Evolutionary conservation across 1,139 yeast species (phyloP).

Genomic region (Candida tetrigidarum): DNA sequence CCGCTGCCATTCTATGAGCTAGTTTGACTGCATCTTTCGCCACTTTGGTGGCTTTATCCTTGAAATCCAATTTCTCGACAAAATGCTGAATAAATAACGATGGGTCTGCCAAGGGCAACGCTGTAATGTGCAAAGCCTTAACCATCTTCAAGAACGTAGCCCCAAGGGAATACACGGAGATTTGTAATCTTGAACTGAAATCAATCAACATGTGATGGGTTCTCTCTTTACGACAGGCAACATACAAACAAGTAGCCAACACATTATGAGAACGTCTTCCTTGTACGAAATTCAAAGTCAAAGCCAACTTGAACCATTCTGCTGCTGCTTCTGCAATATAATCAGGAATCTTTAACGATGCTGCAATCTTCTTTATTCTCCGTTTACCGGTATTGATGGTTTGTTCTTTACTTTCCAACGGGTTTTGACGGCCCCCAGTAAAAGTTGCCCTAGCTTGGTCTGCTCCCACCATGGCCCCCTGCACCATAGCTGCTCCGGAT

Average conservation of each 20-base stretch:
- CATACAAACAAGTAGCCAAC: slow-evolving; percentile 90
- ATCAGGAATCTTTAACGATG: slow-evolving; percentile 78
- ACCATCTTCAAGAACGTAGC: slow-evolving; percentile 94
- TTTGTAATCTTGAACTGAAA: slow-evolving; percentile 86
- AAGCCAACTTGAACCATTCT: slow-evolving; percentile 87
- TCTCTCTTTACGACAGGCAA: slow-evolving; percentile 89
- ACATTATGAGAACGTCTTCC: slow-evolving; percentile 96
- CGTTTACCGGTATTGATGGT: slow-evolving; percentile 82
- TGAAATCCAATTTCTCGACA: slow-evolving; percentile 84
- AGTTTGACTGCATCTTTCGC: slow-evolving; percentile 84
- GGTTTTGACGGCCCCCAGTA: slow-evolving; percentile 63
- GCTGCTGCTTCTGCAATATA: slow-evolving; percentile 85
- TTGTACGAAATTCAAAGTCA: slow-evolving; percentile 87
- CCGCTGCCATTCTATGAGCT: slow-evolving; percentile 90
- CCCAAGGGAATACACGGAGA: slow-evolving; percentile 92
- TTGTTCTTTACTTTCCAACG: slow-evolving; percentile 86
- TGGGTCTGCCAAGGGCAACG: slow-evolving; percentile 90
- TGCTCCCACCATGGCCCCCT: slow-evolving; percentile 89
- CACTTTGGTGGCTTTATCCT: slow-evolving; percentile 70
- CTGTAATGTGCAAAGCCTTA: slow-evolving; percentile 72
- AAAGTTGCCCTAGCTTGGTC: slow-evolving; percentile 82
- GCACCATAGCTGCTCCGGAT: slow-evolving; percentile 94
- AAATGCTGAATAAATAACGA: slow-evolving; percentile 92
- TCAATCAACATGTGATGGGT: slow-evolving; percentile 97
- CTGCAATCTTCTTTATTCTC: slow-evolving; percentile 79